These are phyloP conservation scores for Alternaria infectoria DNA, from an alignment of 2,329 filamentous ascomycete genomes.

Conservation along the genomic window DNA sequence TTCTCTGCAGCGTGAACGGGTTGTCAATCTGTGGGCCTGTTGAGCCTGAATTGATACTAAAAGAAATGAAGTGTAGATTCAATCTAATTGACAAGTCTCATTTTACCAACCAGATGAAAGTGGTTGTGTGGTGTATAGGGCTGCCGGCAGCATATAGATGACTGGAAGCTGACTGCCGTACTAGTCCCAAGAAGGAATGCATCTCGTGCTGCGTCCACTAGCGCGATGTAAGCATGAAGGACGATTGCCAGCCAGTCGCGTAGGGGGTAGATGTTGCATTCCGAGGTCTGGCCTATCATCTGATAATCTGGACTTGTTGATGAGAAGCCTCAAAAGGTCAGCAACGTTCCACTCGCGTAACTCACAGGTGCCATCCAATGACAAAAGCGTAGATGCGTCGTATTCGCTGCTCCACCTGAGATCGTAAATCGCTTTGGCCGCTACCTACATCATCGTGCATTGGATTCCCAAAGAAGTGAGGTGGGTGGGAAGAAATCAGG, in stretches of 20 bases:
- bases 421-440: neutral
- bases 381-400: neutral
- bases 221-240: neutral
- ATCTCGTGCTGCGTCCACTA: conserved; percentile 3
- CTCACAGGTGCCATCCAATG: neutral
- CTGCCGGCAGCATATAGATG: neutral
- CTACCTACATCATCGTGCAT: neutral
- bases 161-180: neutral
- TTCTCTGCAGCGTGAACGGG: neutral
- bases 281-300: neutral
- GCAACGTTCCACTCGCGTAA: neutral
- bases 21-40: neutral
- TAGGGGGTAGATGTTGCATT: neutral
- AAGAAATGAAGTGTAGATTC: neutral
- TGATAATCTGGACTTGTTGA: neutral
- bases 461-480: neutral
- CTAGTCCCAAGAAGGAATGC: conserved; percentile 2
- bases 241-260: neutral
- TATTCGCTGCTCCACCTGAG: neutral
- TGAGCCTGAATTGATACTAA: neutral
- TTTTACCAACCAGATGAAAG: neutral
- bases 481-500: neutral
- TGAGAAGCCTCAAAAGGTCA: neutral
- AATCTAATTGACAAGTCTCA: neutral
- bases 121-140: neutral